Conservation (phyloP, 192 early-diverging fungal genomes). For the Thoreauomyces humboldtii region DNA sequence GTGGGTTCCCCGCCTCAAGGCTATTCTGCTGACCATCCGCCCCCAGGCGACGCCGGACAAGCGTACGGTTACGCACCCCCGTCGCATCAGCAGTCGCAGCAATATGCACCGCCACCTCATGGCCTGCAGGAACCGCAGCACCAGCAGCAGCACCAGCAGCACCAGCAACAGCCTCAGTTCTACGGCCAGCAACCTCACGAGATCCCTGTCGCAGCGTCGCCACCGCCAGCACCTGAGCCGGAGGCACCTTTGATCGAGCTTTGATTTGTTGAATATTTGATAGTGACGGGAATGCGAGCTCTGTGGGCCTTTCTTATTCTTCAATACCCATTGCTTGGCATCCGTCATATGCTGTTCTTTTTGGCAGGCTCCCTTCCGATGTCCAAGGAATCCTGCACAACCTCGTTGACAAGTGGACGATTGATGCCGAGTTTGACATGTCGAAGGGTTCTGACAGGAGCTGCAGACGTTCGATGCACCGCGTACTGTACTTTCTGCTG, state of each 20-base stretch:
- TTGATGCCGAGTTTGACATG: no score
- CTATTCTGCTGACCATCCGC: not conserved
- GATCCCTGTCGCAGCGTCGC: not conserved
- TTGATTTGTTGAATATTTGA: no score
- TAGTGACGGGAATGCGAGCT: no score
- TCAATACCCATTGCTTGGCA: no score
- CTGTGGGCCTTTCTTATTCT: no score
- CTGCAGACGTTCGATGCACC: no score
- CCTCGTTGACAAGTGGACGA: no score
- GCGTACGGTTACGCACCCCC: constrained; percentile 1
- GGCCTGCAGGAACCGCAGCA: constrained; percentile 31
- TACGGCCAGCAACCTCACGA: not conserved
- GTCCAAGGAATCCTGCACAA: no score
- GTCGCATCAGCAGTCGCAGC: not conserved
- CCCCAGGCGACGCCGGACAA: not conserved
- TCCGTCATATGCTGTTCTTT: no score
- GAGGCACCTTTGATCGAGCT: constrained; percentile 14
- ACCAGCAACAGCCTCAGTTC: not conserved
- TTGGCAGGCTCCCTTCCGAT: no score
- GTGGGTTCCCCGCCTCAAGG: not conserved
- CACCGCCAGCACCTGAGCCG: constrained; percentile 5
- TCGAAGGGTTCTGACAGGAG: no score
- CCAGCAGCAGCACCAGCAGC: not conserved
- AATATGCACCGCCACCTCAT: not conserved
- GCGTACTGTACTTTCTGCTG: no score